Conservation (phyloP, 2,329 filamentous ascomycete genomes). For the Apiospora marii region DNA sequence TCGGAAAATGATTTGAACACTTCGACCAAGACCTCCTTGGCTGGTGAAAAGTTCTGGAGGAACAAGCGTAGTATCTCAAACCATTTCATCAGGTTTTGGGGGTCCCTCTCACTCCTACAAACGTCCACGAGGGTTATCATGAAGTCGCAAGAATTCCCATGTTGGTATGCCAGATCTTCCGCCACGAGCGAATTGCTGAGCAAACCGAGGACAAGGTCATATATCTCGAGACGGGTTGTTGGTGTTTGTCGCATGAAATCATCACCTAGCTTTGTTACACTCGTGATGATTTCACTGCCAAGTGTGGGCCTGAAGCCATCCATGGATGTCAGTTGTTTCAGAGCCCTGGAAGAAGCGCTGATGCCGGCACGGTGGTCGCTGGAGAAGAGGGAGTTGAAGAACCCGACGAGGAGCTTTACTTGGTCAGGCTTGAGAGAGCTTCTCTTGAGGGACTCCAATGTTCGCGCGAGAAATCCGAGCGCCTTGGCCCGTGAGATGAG, state of each 20-base stretch:
- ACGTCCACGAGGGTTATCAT: constrained; percentile 58
- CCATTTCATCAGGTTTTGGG: constrained; percentile 64
- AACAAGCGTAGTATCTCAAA: constrained; percentile 59
- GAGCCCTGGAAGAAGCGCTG: constrained; percentile 59
- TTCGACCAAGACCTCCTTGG: constrained; percentile 55
- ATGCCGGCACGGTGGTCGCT: constrained; percentile 68
- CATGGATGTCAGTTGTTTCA: constrained; percentile 58
- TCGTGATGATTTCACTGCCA: constrained; percentile 57
- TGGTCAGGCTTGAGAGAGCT: constrained; percentile 59
- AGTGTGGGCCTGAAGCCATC: constrained; percentile 58
- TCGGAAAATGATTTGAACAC: constrained; percentile 64
- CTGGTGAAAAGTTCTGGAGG: constrained; percentile 53
- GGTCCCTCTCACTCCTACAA: constrained; percentile 64
- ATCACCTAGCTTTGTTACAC: constrained; percentile 60
- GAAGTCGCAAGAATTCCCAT: constrained; percentile 54
- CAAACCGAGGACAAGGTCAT: constrained; percentile 55
- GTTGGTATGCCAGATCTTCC: constrained; percentile 53
- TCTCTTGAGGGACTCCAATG: constrained; percentile 56
- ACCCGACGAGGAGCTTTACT: constrained; percentile 58
- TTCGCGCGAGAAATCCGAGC: constrained; percentile 63
- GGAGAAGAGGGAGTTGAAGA: constrained; percentile 66
- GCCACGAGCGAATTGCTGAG: constrained; percentile 52
- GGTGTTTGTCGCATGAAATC: constrained; percentile 63
- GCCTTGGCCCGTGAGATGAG: constrained; percentile 64
- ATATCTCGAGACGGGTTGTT: constrained; percentile 60